Percentiles rank a stretch among this genome's conserved stretches.
These are phyloP conservation scores for Hyaloperonospora brassicae DNA, from an alignment of 352 stramenopile genomes.

Conservation along the genomic window DNA sequence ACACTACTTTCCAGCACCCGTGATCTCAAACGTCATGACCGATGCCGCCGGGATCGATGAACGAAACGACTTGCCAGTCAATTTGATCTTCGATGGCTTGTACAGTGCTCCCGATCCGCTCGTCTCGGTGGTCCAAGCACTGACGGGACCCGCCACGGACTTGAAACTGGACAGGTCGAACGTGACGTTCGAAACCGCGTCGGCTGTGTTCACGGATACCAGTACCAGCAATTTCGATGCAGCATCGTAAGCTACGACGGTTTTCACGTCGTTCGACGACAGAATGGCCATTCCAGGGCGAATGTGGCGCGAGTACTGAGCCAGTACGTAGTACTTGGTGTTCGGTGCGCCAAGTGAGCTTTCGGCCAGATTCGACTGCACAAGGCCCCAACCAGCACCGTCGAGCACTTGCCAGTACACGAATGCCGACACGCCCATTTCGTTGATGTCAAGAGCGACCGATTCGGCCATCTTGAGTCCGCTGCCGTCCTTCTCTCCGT, in stretches of 20 bases:
- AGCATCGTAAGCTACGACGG: constrained; percentile 37
- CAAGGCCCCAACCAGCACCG: constrained; percentile 41
- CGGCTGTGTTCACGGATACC: constrained; percentile 36
- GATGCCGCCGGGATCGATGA: constrained; percentile 25
- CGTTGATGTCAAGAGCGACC: constrained; percentile 46
- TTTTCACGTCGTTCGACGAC: constrained; percentile 30
- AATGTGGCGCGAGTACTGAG: constrained; percentile 59
- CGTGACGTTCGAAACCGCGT: constrained; percentile 20
- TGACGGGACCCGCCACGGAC: constrained; percentile 21
- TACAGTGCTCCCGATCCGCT: constrained; percentile 28
- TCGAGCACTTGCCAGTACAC: constrained; percentile 63
- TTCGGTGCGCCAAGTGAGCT: constrained; percentile 33
- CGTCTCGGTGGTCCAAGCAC: constrained; percentile 44
- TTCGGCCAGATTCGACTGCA: constrained; percentile 35
- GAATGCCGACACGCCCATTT: constrained; percentile 48
- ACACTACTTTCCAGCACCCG: neutral
- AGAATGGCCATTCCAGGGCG: constrained; percentile 47
- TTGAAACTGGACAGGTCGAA: constrained; percentile 38
- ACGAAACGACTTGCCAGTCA: constrained; percentile 26
- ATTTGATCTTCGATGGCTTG: constrained; percentile 18
- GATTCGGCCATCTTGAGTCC: constrained; percentile 43
- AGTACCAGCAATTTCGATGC: constrained; percentile 30
- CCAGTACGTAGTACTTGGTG: constrained; percentile 46
- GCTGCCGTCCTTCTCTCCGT: constrained; percentile 40
- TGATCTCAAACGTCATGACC: constrained; percentile 29